Conservation (phyloP, 148 eudicot genomes). For the Persicaria tinctoria region DNA sequence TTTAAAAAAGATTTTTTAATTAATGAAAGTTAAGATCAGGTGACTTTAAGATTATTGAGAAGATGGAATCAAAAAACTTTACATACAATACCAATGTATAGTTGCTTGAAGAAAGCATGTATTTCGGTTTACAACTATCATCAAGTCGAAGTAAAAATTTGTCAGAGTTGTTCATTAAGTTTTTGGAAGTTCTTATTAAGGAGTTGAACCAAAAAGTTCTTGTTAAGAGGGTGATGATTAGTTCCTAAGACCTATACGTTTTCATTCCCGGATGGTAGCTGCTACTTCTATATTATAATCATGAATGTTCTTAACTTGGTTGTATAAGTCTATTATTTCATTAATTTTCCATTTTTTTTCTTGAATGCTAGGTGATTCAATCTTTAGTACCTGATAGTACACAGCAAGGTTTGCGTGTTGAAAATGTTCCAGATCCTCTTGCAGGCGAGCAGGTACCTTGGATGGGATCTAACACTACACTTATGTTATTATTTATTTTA, state of each 20-base stretch:
- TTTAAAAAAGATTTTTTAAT: not conserved
- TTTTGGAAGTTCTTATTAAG: not conserved
- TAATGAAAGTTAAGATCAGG: not conserved
- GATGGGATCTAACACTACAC: conserved; percentile 3
- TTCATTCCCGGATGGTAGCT: not conserved
- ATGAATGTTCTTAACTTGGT: not conserved
- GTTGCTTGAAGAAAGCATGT: not conserved
- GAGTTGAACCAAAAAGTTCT: not conserved
- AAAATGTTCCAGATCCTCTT: conserved; percentile 84
- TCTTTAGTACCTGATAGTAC: conserved; percentile 58
- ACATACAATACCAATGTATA: not conserved
- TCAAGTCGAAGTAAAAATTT: not conserved
- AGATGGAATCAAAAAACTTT: not conserved
- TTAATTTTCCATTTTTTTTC: not conserved
- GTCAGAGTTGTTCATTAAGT: not conserved
- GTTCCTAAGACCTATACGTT: not conserved
- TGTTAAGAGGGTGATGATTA: not conserved
- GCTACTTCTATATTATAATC: not conserved
- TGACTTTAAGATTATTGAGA: not conserved
- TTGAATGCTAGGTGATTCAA: conserved; percentile 47
- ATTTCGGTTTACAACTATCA: not conserved
- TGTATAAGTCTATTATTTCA: not conserved
- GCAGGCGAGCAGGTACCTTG: conserved; percentile 87
- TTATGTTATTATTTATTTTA: not conserved
- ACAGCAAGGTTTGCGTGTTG: conserved; percentile 83